phyloP scores from a whole-genome alignment of 306 rosid genomes.

The Rubus parviflorus region DNA sequence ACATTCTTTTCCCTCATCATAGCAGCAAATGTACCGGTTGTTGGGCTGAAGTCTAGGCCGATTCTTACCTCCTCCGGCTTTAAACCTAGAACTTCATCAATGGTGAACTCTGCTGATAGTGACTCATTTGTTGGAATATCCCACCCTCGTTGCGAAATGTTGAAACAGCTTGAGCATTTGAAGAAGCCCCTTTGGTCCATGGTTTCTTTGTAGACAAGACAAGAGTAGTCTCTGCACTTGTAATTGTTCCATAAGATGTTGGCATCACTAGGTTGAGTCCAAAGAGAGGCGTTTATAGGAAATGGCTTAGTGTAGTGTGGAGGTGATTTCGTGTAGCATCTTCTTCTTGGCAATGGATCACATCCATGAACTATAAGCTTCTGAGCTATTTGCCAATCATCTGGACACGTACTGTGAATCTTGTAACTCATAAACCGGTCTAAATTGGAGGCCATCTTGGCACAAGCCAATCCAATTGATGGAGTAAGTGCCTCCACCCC shows the following conservation, averaged over 20 bases:
- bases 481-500: conserved; percentile 20
- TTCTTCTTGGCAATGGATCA: conserved; percentile 30
- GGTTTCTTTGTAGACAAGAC: conserved; percentile 24
- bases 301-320: conserved; percentile 19
- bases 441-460: conserved; percentile 18
- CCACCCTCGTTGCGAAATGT: conserved; percentile 12
- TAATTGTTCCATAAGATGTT: conserved; percentile 27
- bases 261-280: conserved; percentile 28
- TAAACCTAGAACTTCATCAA: conserved; percentile 15
- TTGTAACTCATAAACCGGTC: conserved; percentile 24
- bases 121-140: neutral
- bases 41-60: conserved; percentile 20
- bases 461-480: conserved; percentile 22
- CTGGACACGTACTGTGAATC: conserved; percentile 4
- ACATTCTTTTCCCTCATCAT: conserved; percentile 25
- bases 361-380: conserved; percentile 21
- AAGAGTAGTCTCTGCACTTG: conserved; percentile 26
- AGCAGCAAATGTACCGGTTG: conserved; percentile 23
- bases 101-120: conserved; percentile 31
- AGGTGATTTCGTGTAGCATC: conserved; percentile 28
- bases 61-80: conserved; percentile 14
- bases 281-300: conserved; percentile 24
- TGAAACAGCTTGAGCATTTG: conserved; percentile 25
- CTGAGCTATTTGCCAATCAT: conserved; percentile 8
- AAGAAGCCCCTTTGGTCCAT: conserved; percentile 15